These are phyloP conservation scores for Diaporthe sp. DNA, from an alignment of 2,329 filamentous ascomycete species.

Conservation along the genomic window DNA sequence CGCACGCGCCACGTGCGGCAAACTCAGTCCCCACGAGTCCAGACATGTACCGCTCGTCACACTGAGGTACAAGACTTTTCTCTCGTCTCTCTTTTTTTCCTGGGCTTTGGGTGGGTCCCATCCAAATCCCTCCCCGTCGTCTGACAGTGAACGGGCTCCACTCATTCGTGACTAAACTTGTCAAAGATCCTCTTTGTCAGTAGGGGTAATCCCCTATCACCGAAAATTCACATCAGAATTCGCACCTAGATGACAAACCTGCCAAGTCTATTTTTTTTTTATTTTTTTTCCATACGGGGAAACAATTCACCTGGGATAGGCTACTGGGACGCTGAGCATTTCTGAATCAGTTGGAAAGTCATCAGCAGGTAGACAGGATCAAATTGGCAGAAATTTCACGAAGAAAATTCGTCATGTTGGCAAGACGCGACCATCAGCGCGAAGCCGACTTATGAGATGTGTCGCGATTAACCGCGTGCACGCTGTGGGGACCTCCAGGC, in stretches of 20 bases:
- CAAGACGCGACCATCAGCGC: constrained; percentile 15
- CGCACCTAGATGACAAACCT: background rate
- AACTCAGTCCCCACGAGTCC: background rate
- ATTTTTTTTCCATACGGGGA: background rate
- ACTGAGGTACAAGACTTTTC: constrained; percentile 10
- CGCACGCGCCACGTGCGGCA: constrained; percentile 12
- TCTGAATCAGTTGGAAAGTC: background rate
- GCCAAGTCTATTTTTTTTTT: background rate
- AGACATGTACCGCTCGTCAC: background rate
- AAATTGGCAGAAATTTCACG: background rate
- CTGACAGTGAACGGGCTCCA: background rate
- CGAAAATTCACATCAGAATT: background rate
- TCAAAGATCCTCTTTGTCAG: background rate
- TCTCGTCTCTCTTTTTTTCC: background rate
- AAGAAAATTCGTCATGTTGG: background rate
- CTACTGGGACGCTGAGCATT: background rate
- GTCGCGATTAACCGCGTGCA: constrained; percentile 28
- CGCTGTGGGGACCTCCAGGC: background rate
- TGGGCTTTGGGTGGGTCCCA: background rate
- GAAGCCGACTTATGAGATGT: constrained; percentile 14
- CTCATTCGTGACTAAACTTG: background rate
- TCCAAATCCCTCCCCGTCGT: background rate
- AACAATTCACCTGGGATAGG: background rate
- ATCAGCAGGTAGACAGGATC: background rate
- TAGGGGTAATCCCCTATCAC: background rate